A percentile compares a stretch with the other conserved stretches of the same genome.
phyloP scores from a whole-genome alignment of 352 stramenopile species.

The Phytophthora capsici region DNA sequence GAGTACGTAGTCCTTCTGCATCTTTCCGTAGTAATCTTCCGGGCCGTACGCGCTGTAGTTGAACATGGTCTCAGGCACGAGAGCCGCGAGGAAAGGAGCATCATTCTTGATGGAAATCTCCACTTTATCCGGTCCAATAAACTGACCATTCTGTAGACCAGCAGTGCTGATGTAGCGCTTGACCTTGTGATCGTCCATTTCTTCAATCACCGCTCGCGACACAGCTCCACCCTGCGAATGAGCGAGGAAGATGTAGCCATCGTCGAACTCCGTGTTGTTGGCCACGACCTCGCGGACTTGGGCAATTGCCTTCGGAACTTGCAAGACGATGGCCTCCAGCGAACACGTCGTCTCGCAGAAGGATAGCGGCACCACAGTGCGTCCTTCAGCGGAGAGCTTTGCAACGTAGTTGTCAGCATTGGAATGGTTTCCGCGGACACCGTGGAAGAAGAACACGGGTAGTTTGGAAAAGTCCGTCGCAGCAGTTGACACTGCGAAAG shows the following conservation, averaged over 20 bases:
- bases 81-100: neutral
- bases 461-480: slow-evolving; percentile 28
- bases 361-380: slow-evolving; percentile 34
- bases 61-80: slow-evolving; percentile 36
- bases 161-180: slow-evolving; percentile 46
- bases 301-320: slow-evolving; percentile 42
- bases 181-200: slow-evolving; percentile 60
- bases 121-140: slow-evolving; percentile 45
- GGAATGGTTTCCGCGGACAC: slow-evolving; percentile 18
- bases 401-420: slow-evolving; percentile 27
- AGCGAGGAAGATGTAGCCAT: slow-evolving; percentile 51
- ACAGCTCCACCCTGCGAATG: slow-evolving; percentile 47
- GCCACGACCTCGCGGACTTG: slow-evolving; percentile 33
- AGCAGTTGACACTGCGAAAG: neutral
- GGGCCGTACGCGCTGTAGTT: slow-evolving; percentile 30
- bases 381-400: slow-evolving; percentile 36
- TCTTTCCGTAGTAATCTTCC: slow-evolving; percentile 31
- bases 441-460: slow-evolving; percentile 55
- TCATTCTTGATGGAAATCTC: slow-evolving; percentile 19
- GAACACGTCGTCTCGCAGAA: slow-evolving; percentile 44
- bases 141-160: slow-evolving; percentile 48
- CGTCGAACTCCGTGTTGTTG: slow-evolving; percentile 32
- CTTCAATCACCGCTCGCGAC: slow-evolving; percentile 47
- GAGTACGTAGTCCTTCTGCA: slow-evolving; percentile 49
- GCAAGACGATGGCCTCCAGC: slow-evolving; percentile 24